Conservation (phyloP, 2,329 filamentous ascomycete species). For the Rutstroemia sp. region DNA sequence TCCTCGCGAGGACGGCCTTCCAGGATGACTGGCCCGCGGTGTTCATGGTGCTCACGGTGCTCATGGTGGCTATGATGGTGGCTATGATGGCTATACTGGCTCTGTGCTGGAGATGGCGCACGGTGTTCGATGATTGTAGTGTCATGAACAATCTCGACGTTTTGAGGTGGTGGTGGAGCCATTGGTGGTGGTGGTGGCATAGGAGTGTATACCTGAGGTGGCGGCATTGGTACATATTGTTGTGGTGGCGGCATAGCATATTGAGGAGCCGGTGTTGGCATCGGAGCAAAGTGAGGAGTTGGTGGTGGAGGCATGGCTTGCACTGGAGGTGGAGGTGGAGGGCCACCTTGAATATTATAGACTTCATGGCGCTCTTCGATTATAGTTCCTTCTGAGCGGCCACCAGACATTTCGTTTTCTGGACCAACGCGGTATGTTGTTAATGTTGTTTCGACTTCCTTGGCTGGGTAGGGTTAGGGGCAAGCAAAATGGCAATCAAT, state of each 20-base stretch:
- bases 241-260: slow-evolving; percentile 7
- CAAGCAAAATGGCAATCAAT: neutral
- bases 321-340: slow-evolving; percentile 19
- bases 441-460: slow-evolving; percentile 16
- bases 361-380: slow-evolving; percentile 44
- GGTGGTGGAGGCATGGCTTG: slow-evolving; percentile 17
- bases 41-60: slow-evolving; percentile 23
- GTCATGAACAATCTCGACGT: slow-evolving; percentile 37
- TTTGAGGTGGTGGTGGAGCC: slow-evolving; percentile 21
- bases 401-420: slow-evolving; percentile 30
- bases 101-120: slow-evolving; percentile 14
- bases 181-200: slow-evolving; percentile 11
- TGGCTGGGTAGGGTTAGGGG: slow-evolving; percentile 13
- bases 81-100: slow-evolving; percentile 1
- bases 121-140: slow-evolving; percentile 35
- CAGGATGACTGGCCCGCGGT: slow-evolving; percentile 35
- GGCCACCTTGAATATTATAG: slow-evolving; percentile 25
- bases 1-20: slow-evolving; percentile 30
- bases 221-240: slow-evolving; percentile 15
- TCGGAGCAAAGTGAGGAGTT: slow-evolving; percentile 2
- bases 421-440: slow-evolving; percentile 19
- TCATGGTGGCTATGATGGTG: neutral
- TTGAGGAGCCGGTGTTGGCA: slow-evolving; percentile 6
- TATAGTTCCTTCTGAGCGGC: slow-evolving; percentile 41
- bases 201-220: slow-evolving; percentile 1